Conservation (phyloP, 306 rosid genomes). For the Oemleria cerasiformis region DNA sequence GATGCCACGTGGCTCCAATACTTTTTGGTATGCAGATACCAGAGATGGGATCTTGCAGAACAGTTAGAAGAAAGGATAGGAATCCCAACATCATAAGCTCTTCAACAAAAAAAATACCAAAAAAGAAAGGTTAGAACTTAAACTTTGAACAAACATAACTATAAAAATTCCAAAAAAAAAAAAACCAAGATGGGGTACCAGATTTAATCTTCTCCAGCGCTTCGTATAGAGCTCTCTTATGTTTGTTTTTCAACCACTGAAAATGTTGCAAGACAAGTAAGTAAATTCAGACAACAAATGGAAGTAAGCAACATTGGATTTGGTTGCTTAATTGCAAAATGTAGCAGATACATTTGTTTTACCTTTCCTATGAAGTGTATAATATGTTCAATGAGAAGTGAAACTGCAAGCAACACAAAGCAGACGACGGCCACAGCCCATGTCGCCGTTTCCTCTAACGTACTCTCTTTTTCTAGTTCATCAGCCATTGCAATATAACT, state of each 20-base stretch:
- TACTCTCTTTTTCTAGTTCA: conserved; percentile 20
- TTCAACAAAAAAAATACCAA: conserved; percentile 14
- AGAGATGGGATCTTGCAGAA: conserved; percentile 33
- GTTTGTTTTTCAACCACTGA: conserved; percentile 45
- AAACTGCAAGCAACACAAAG: conserved; percentile 51
- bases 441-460: conserved; percentile 55
- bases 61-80: conserved; percentile 53
- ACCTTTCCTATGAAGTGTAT: conserved; percentile 52
- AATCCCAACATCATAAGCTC: conserved; percentile 86
- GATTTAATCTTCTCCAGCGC: conserved; percentile 72
- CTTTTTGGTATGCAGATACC: conserved; percentile 39
- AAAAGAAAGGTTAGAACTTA: conserved; percentile 3
- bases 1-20: conserved; percentile 57
- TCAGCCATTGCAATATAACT: not conserved
- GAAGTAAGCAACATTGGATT: not conserved
- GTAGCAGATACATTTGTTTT: not conserved
- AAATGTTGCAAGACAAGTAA: not conserved
- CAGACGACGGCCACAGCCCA: conserved; percentile 78
- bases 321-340: not conserved
- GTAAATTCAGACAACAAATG: too few species aligned
- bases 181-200: conserved; percentile 32
- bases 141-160: not conserved
- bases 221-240: conserved; percentile 60
- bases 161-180: not conserved
- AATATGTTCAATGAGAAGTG: conserved; percentile 54